These are phyloP conservation scores for Boletus subparvulus DNA, from an alignment of 768 basidiomycete genomes.

Conservation along the genomic window DNA sequence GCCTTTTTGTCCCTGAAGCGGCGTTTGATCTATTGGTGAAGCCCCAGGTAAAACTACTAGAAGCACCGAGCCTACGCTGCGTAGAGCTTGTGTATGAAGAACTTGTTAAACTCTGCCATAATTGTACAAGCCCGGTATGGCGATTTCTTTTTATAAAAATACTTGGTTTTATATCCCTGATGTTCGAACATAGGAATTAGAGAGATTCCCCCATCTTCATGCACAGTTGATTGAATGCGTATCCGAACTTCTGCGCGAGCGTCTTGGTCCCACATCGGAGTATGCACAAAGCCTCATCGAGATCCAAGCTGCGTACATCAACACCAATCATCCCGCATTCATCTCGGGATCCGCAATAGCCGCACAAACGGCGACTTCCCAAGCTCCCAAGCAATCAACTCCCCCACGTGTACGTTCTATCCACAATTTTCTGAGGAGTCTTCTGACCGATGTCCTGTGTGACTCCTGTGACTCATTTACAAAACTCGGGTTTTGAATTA, in stretches of 20 bases:
- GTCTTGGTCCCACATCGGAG: slow-evolving; percentile 94
- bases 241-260: slow-evolving; percentile 93
- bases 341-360: slow-evolving; percentile 73
- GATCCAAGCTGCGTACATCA: slow-evolving; percentile 99
- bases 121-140: slow-evolving; percentile 86
- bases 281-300: slow-evolving; percentile 94
- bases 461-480: slow-evolving; percentile 15
- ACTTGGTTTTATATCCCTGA: slow-evolving; percentile 9
- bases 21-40: slow-evolving; percentile 97
- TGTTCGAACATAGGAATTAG: slow-evolving; percentile 65
- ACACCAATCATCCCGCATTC: slow-evolving; percentile 97
- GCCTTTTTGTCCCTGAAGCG: slow-evolving; percentile 94
- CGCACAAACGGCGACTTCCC: slow-evolving; percentile 46
- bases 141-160: background rate
- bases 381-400: slow-evolving; percentile 43
- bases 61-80: slow-evolving; percentile 91
- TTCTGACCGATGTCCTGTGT: slow-evolving; percentile 13
- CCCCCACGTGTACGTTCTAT: slow-evolving; percentile 52
- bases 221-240: slow-evolving; percentile 94
- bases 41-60: slow-evolving; percentile 95
- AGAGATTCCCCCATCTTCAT: slow-evolving; percentile 92
- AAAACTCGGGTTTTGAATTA: background rate
- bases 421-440: slow-evolving; percentile 5
- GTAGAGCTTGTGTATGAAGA: slow-evolving; percentile 99
- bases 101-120: slow-evolving; percentile 98